Conservation (phyloP, 129 eudicot species). For the Oenanthe sinensis region DNA sequence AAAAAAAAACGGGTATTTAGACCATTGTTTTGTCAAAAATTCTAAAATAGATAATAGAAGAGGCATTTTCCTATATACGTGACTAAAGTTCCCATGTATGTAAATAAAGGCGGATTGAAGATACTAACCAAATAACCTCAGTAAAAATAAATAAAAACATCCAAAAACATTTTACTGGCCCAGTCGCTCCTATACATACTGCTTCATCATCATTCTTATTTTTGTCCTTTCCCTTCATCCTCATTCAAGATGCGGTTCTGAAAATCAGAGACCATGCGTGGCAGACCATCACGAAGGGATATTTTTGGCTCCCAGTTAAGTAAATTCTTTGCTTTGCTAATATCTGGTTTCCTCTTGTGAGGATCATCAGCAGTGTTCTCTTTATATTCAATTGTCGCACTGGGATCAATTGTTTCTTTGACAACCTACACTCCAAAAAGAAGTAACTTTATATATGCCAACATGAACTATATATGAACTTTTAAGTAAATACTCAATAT, state of each 20-base stretch:
- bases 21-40: neutral
- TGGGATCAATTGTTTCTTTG: slow-evolving; percentile 54
- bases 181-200: slow-evolving; percentile 4
- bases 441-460: neutral
- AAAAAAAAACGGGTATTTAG: neutral
- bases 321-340: slow-evolving; percentile 62
- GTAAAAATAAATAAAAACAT: neutral
- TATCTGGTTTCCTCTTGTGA: slow-evolving; percentile 79
- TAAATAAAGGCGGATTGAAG: neutral
- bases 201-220: slow-evolving; percentile 16
- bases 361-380: slow-evolving; percentile 79
- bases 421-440: slow-evolving; percentile 38
- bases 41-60: neutral
- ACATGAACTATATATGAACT: neutral
- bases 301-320: slow-evolving; percentile 76
- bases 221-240: slow-evolving; percentile 63
- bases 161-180: neutral
- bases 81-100: neutral
- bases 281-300: slow-evolving; percentile 58
- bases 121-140: neutral
- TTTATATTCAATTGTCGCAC: slow-evolving; percentile 56
- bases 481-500: neutral
- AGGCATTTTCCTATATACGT: neutral
- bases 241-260: slow-evolving; percentile 77
- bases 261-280: slow-evolving; percentile 18